Conservation (phyloP, 768 basidiomycete genomes). For the Hysterangium stoloniferum region DNA sequence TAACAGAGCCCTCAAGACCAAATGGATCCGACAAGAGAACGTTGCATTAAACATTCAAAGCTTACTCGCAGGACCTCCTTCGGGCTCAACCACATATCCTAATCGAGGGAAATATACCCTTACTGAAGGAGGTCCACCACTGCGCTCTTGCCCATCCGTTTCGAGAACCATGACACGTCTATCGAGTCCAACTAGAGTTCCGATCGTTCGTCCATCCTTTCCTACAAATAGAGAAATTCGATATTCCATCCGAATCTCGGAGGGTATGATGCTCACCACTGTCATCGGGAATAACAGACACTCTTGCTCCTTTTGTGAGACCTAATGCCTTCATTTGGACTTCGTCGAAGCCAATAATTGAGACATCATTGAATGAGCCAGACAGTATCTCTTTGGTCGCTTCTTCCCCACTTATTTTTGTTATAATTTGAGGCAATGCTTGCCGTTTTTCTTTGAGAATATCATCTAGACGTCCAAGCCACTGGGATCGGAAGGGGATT, state of each 20-base stretch:
- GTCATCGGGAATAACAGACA: conserved; percentile 41
- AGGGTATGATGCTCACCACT: conserved; percentile 29
- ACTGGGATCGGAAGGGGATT: conserved; percentile 26
- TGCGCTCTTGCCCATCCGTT: conserved; percentile 31
- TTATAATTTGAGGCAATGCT: conserved; percentile 18
- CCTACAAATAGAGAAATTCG: conserved; percentile 16
- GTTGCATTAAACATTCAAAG: too few species aligned
- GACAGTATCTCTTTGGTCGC: conserved; percentile 37
- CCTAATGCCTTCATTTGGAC: conserved; percentile 37
- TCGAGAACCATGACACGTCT: conserved; percentile 43
- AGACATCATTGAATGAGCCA: conserved; percentile 30
- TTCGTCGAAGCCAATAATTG: conserved; percentile 37
- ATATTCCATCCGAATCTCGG: background rate
- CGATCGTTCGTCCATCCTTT: conserved; percentile 35
- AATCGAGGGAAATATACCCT: conserved; percentile 48
- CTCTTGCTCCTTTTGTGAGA: conserved; percentile 30
- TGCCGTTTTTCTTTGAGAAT: conserved; percentile 27
- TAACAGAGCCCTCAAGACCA: too few species aligned
- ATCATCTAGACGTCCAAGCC: conserved; percentile 36
- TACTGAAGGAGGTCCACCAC: conserved; percentile 16
- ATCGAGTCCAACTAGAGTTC: conserved; percentile 43
- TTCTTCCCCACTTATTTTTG: conserved; percentile 30
- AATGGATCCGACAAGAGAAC: too few species aligned
- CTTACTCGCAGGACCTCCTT: background rate
- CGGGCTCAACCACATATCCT: background rate